These are phyloP conservation scores for Jackrogersella minutella DNA, from an alignment of 495 filamentous ascomycete species.

Conservation along the genomic window DNA sequence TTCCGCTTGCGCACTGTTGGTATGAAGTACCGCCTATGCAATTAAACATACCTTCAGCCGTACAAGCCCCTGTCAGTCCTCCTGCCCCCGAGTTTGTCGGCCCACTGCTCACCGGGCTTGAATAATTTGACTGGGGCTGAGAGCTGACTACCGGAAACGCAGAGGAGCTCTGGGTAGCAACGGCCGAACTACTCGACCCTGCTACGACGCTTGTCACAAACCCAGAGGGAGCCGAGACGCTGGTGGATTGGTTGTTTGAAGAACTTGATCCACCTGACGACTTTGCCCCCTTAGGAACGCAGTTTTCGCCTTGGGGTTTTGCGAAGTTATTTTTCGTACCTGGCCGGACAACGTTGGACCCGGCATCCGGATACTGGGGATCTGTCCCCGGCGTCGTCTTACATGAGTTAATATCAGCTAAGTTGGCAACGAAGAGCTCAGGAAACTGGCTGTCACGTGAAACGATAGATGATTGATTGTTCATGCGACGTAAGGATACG, in stretches of 20 bases:
- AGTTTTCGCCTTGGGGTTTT: conserved; percentile 25
- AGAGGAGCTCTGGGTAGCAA: conserved; percentile 9
- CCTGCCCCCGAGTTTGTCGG: conserved; percentile 26
- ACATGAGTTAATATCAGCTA: conserved; percentile 61
- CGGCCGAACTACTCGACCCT: not conserved
- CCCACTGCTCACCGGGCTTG: conserved; percentile 9
- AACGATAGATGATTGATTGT: conserved; percentile 53
- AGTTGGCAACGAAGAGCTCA: conserved; percentile 83
- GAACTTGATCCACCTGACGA: conserved; percentile 17
- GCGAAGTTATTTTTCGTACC: conserved; percentile 32
- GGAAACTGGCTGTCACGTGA: conserved; percentile 67
- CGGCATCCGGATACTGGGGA: conserved; percentile 64
- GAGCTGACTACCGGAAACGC: not conserved
- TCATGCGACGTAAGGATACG: too few species aligned
- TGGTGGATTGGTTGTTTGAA: not conserved
- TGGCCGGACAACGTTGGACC: conserved; percentile 58
- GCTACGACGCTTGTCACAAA: conserved; percentile 17
- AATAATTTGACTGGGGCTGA: conserved; percentile 2
- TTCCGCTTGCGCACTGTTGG: conserved; percentile 44
- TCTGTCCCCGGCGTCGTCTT: conserved; percentile 56
- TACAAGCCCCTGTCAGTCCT: conserved; percentile 42
- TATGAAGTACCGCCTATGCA: conserved; percentile 46
- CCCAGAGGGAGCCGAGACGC: not conserved
- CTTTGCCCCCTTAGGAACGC: conserved; percentile 41
- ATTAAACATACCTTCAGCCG: conserved; percentile 44